Conservation (phyloP, 2,329 filamentous ascomycete genomes). For the Niveomyces coronatus region DNA sequence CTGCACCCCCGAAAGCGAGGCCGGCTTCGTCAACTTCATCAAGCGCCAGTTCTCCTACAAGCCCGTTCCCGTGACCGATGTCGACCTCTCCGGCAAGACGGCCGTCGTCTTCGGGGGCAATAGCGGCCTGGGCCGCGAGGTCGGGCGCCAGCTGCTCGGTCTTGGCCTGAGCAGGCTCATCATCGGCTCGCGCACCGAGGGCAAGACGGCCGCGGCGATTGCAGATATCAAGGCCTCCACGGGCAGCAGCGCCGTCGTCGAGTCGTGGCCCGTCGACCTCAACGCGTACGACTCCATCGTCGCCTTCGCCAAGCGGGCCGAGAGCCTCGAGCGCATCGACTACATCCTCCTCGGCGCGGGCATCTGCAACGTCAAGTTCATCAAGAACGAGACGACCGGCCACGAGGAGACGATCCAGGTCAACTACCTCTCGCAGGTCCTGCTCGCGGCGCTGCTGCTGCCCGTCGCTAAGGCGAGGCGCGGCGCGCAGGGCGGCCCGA, state of each 20-base stretch:
- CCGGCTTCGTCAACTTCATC: constrained; percentile 3
- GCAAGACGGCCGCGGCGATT: constrained; percentile 18
- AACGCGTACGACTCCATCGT: constrained; percentile 27
- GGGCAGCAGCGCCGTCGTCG: constrained; percentile 13
- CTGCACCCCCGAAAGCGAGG: constrained; percentile 2
- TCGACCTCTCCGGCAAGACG: constrained; percentile 13
- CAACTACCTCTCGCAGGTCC: constrained; percentile 39
- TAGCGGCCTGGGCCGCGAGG: constrained; percentile 24
- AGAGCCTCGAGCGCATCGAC: constrained; percentile 26
- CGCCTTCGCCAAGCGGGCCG: constrained; percentile 24
- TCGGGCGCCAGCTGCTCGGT: constrained; percentile 21
- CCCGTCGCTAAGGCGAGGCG: constrained; percentile 31
- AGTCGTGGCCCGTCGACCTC: constrained; percentile 28
- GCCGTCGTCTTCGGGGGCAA: constrained; percentile 26
- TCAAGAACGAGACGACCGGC: constrained; percentile 19
- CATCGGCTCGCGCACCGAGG: constrained; percentile 21
- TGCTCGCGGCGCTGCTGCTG: constrained; percentile 35
- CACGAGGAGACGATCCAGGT: constrained; percentile 34
- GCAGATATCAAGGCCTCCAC: constrained; percentile 1
- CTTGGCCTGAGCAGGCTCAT: constrained; percentile 23
- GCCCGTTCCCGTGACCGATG: neutral
- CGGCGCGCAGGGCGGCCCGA: constrained; percentile 1
- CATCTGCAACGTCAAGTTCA: constrained; percentile 1
- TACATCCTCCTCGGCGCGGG: constrained; percentile 27
- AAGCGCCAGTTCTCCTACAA: constrained; percentile 3